These are phyloP conservation scores for Phytophthora ramorum DNA, from an alignment of 352 stramenopile genomes.

Conservation along the genomic window DNA sequence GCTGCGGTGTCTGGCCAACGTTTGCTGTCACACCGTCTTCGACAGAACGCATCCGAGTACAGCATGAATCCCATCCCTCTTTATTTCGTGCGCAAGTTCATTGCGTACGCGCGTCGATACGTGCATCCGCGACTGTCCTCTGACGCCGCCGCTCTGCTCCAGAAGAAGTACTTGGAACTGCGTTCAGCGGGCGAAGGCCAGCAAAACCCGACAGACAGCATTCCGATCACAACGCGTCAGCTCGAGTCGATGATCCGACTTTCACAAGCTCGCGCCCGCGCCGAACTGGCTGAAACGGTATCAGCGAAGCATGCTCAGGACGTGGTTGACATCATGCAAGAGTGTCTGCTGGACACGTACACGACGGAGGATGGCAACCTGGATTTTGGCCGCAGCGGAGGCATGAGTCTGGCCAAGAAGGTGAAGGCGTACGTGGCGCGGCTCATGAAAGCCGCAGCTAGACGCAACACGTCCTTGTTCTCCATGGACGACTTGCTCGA, in stretches of 20 bases:
- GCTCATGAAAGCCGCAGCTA: conserved; percentile 72
- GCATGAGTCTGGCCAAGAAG: conserved; percentile 75
- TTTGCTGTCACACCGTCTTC: conserved; percentile 59
- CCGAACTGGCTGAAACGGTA: conserved; percentile 94
- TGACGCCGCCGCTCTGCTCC: conserved; percentile 67
- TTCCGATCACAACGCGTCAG: conserved; percentile 96
- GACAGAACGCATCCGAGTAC: conserved; percentile 56
- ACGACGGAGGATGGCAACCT: conserved; percentile 89
- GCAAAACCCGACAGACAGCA: conserved; percentile 56
- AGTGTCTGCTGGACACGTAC: conserved; percentile 92
- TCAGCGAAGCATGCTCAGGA: conserved; percentile 95
- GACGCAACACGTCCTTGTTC: conserved; percentile 71
- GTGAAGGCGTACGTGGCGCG: conserved; percentile 85
- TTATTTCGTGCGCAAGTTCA: conserved; percentile 96
- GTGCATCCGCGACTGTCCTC: conserved; percentile 89
- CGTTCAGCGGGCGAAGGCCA: conserved; percentile 64
- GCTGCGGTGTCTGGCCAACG: conserved; percentile 12
- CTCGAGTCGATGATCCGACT: conserved; percentile 95
- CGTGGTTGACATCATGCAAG: conserved; percentile 97
- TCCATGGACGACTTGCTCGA: conserved; percentile 80
- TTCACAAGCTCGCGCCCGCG: conserved; percentile 93
- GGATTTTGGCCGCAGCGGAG: conserved; percentile 82
- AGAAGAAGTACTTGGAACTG: conserved; percentile 92
- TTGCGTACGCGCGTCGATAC: conserved; percentile 96
- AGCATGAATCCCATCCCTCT: conserved; percentile 61